Base-by-base conservation (phyloP, 768 basidiomycete species). In the Lyophyllum atratum region DNA sequence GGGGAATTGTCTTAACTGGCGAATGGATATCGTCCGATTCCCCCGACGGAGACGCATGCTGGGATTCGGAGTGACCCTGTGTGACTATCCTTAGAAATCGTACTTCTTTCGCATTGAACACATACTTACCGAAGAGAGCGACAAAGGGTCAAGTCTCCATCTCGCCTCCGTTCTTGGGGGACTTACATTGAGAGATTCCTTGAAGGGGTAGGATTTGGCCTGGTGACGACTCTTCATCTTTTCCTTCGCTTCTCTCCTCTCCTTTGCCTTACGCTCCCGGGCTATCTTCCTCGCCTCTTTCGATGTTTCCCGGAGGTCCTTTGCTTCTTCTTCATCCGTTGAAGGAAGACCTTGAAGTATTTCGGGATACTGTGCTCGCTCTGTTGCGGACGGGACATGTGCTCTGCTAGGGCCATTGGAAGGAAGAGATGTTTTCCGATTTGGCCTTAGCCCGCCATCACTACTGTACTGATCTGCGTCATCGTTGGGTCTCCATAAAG, bases 241-340 rank as follows among this genome's bases (percentile, higher is more conserved):
- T 48, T 59, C 56, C 49, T 54, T 58, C 37, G 48, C 22, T 54
- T 52, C 14, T 21, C 29, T 25, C 12, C 9, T 6, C 40, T 31
- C 56, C 24, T 65, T 64, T 52, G 54, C 65, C 39, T 37, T 52
- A 49, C 49, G 59, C 34, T 37, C 34, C 37, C 57, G 34, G 43
- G 48, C 50, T 21, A 29, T 28, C 17, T 39, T 44, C 60, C 68
- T 73, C 17, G 68, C 71, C 56, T 70, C 76, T 50, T 63, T 74
- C 10, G 69, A 68, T 6, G 76, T 59, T 11, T 59, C 68, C 7
- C 64, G 64, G 51, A 74, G 59, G 37, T 66, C 67, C 22, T 61
- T 59, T 7, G 70, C 68, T 24, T 72, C 72, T 11, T 78, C 79
- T 11, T 77, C 76, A 15, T 81, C 81, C n/a, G 74, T 76, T 42